Base-by-base conservation (phyloP, 768 basidiomycete species). In the Lactarius akahatsu region DNA sequence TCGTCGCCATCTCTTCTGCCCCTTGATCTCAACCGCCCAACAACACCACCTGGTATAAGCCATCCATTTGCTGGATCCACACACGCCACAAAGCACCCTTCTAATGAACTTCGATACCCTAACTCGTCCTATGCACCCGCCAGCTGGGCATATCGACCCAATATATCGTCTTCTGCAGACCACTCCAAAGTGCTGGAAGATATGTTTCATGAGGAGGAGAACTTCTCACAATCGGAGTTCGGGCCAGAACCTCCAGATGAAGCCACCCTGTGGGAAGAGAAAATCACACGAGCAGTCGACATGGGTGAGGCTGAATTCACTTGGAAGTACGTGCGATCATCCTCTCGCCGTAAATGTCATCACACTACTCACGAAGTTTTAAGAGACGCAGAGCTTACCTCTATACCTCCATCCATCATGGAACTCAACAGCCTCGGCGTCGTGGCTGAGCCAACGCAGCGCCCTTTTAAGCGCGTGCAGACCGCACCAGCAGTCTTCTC, bases 41-140 rank as follows among this genome's bases (percentile, higher is more conserved):
- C 62, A 2, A 63, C 66, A 1, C 62, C 66, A 16, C 57, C 45
- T 0, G 66, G 64, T 4, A 59, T 66, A 57, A 45, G 0, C 20
- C 64, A 68, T 28, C 67, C 67, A 1, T 68, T 66, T 50, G 64
- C 67, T 1, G 65, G 67, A 38, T 66, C 67, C 9, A 65, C 56
- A 2, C 64, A 68, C 18, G 59, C 64, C 2, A 65, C 55, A 28
- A n/a, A 65, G 20, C 67, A 68, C 34, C 67, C 59, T 43, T 66
- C 64, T 13, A 50, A 66, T 16, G 67, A 68, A 23, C 67, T 68
- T 10, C 67, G 64, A 13, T 68, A 66, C n/a, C 36, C 67, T 23
- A 66, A 57, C 47, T 67, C 64, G 0, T 68, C 67, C 13, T 63
- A 59, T 10, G 34, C 52, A 9, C 66, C 66, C 23, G 52, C 62